phyloP scores from a whole-genome alignment of 2,329 filamentous ascomycete genomes.

The Talaromyces amestolkiae region DNA sequence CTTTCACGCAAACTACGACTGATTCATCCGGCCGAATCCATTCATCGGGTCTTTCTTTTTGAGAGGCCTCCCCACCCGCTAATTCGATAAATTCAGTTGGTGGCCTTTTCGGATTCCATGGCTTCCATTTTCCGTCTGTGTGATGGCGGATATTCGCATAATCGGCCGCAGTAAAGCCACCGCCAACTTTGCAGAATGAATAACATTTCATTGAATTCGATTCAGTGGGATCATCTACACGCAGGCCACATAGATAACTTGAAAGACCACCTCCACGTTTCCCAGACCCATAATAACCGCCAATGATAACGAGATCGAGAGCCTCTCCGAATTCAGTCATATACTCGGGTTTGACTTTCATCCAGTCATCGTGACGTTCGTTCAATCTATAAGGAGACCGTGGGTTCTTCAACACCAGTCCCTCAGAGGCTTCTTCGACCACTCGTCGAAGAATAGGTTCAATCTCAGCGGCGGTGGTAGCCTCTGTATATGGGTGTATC shows the following conservation, averaged over 20 bases:
- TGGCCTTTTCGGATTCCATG: conserved; percentile 76
- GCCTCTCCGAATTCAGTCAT: conserved; percentile 95
- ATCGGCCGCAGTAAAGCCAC: conserved; percentile 80
- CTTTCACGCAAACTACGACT: conserved; percentile 83
- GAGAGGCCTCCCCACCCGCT: conserved; percentile 66
- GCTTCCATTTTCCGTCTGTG: conserved; percentile 87
- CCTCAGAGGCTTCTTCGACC: conserved; percentile 82
- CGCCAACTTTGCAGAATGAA: conserved; percentile 98
- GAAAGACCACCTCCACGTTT: conserved; percentile 77
- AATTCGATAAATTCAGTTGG: conserved; percentile 78
- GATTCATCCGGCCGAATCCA: conserved; percentile 93
- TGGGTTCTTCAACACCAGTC: conserved; percentile 90
- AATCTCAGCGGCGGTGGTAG: conserved; percentile 67
- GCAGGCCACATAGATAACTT: conserved; percentile 85
- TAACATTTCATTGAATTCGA: conserved; percentile 70
- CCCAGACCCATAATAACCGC: conserved; percentile 89
- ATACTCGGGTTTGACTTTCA: conserved; percentile 98
- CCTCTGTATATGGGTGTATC: conserved; percentile 69
- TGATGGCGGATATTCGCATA: conserved; percentile 78
- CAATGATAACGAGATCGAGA: conserved; percentile 83
- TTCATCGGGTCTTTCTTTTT: conserved; percentile 78
- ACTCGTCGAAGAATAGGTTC: conserved; percentile 77
- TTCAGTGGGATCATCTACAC: conserved; percentile 62
- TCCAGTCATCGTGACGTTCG: conserved; percentile 91
- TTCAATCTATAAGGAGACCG: conserved; percentile 82